Evolutionary conservation across 352 stramenopile species (phyloP).

Genomic region (Phytopythium vexans): DNA sequence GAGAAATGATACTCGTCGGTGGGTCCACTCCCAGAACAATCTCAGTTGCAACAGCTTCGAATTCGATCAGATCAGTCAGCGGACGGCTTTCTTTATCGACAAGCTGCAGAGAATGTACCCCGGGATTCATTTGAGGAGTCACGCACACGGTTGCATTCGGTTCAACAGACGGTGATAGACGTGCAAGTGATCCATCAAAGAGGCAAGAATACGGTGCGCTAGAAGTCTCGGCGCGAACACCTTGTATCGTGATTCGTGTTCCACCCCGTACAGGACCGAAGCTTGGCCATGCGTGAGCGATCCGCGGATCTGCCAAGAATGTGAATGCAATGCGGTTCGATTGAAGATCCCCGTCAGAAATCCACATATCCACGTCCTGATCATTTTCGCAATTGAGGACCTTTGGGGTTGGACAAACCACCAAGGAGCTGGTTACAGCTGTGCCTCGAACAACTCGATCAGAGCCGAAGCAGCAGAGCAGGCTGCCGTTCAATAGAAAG

Average conservation of each 20-base stretch:
- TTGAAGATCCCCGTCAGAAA: constrained; percentile 23
- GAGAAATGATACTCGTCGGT: constrained; percentile 18
- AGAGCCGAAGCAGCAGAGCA: constrained; percentile 30
- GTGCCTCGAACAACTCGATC: constrained; percentile 8
- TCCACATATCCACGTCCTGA: constrained; percentile 22
- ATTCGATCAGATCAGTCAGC: constrained; percentile 30
- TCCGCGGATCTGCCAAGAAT: constrained; percentile 13
- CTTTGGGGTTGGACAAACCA: constrained; percentile 21
- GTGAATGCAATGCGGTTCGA: constrained; percentile 19
- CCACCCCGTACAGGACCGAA: constrained; percentile 33
- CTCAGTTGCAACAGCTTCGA: constrained; percentile 29
- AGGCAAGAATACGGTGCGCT: constrained; percentile 12
- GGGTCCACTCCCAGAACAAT: constrained; percentile 26
- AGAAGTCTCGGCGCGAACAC: background rate
- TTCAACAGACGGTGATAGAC: no score
- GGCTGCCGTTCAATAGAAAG: constrained; percentile 16
- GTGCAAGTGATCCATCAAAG: constrained; percentile 17
- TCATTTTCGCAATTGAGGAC: constrained; percentile 6
- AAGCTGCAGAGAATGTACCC: constrained; percentile 25
- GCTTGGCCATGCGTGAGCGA: constrained; percentile 11
- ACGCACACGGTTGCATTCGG: constrained; percentile 15
- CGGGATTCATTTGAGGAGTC: constrained; percentile 20
- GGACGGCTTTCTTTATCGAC: constrained; percentile 16
- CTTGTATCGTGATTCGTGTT: constrained; percentile 20
- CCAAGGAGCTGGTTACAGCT: constrained; percentile 14